These are phyloP conservation scores for Acanthamoeba polyphaga DNA, from an alignment of 208 protist genomes.

Conservation along the genomic window DNA sequence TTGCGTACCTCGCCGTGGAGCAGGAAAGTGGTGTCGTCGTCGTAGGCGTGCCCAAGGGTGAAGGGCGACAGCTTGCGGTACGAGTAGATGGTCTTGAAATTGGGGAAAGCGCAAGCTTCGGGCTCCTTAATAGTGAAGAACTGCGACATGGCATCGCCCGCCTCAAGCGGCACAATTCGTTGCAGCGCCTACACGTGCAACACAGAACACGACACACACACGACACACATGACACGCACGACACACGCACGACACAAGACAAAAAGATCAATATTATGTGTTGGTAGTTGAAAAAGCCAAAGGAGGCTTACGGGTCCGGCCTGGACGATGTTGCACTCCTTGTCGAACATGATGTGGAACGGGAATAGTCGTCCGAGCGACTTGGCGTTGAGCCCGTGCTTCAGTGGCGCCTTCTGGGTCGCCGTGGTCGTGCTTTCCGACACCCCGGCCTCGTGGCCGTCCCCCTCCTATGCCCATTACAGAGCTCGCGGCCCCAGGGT, in stretches of 20 bases:
- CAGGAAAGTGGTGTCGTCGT: not conserved
- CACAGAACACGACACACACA: not conserved
- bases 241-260: not conserved
- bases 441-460: not conserved
- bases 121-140: slow-evolving; percentile 32
- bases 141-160: slow-evolving; percentile 10
- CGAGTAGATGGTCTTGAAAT: not conserved
- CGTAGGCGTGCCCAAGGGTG: not conserved
- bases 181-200: not conserved
- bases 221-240: not conserved
- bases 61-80: not conserved
- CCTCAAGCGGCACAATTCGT: not conserved
- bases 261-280: not conserved
- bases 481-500: no score
- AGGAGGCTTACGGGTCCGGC: slow-evolving; percentile 1
- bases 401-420: not conserved
- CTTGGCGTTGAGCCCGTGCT: not conserved
- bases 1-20: slow-evolving; percentile 7
- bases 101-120: not conserved
- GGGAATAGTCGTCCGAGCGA: not conserved
- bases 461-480: no score
- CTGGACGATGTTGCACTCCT: slow-evolving; percentile 53
- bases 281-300: not conserved
- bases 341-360: slow-evolving; percentile 69
- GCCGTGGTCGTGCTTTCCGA: not conserved